Base-by-base conservation (phyloP, 257 asterid species). In the Linderniella brevidens region DNA sequence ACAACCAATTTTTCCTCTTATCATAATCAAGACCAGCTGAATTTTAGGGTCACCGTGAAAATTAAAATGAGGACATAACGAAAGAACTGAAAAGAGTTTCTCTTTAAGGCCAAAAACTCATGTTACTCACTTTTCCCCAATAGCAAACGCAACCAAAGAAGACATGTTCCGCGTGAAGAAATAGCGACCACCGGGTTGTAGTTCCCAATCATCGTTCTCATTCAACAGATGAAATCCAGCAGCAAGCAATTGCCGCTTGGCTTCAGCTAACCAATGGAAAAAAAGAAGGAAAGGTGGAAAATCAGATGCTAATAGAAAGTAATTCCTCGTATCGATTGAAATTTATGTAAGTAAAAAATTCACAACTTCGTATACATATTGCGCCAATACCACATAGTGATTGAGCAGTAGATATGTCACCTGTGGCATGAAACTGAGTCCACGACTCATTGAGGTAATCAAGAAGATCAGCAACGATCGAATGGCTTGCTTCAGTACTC, bases 371-470 rank as follows among this genome's bases (percentile, higher is more conserved):
- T 1, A 37, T 37, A 10, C 15, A 43, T 12, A 15, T 8, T 1
- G 11, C 48, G 11, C 16, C 14, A 13, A 4, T 11, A 18, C 14
- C 11, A 9, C 3, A 43, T 6, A 0, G 8, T 41, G 35, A 40
- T 17, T 11, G 37, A 55, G 7, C 45, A 56, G 37, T 6, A 55
- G 35, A 39, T 13, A 37, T 13, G 11, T 41, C 67, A 90, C 98
- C 96, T 43, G 98, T 85, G 54, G 98, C 98, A 62, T 90, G 96
- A 64, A 90, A 90, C 49, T 80, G 98, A 37, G 96, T 90, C 96
- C 98, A 90, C 1, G 94, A 90, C 68, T 90, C 94, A 41, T 90
- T 90, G 44, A 90, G 96, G 73, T 76, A 90, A 51, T 90, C 96
- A 64, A 85, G 66, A 57, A 90, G 77, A 62, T 81, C 94, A 11